A percentile compares a stretch with the other conserved stretches of the same genome.
phyloP scores from a whole-genome alignment of 2,329 filamentous ascomycete genomes.

The Sclerotinia glacialis region DNA sequence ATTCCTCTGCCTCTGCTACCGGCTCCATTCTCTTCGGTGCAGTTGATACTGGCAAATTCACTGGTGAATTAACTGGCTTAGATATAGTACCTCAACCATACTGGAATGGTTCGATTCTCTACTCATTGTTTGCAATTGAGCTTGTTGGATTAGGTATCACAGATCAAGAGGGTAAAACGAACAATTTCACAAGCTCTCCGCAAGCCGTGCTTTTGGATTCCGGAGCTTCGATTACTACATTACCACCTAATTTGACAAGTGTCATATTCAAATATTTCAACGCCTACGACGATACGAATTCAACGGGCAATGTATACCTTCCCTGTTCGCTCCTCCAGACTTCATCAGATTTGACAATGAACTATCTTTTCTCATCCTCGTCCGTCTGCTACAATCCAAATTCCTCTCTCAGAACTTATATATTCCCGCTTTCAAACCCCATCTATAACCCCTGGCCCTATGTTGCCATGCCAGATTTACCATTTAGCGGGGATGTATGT shows the following conservation, averaged over 20 bases:
- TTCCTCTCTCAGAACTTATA: constrained; percentile 47
- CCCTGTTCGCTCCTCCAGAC: constrained; percentile 44
- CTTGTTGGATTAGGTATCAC: constrained; percentile 32
- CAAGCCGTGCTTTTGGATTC: constrained; percentile 57
- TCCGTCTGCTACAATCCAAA: constrained; percentile 43
- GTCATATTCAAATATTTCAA: constrained; percentile 41
- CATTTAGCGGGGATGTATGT: constrained; percentile 43
- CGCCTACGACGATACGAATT: constrained; percentile 41
- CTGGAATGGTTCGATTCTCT: constrained; percentile 26
- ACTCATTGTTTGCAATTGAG: constrained; percentile 30
- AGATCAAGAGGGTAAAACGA: constrained; percentile 29
- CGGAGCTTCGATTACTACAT: constrained; percentile 63
- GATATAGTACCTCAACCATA: constrained; percentile 25
- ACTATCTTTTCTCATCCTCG: constrained; percentile 48
- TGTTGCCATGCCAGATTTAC: constrained; percentile 19
- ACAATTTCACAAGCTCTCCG: constrained; percentile 38
- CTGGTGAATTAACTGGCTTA: constrained; percentile 38
- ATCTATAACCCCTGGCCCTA: constrained; percentile 16
- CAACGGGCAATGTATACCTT: constrained; percentile 25
- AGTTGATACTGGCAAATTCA: constrained; percentile 46
- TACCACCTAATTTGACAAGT: constrained; percentile 53
- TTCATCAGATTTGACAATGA: constrained; percentile 42
- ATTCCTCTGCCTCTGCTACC: constrained; percentile 35
- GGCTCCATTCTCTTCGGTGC: constrained; percentile 46
- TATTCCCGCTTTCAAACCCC: constrained; percentile 35